Evolutionary conservation across 164 flowering plant genomes (phyloP).

Genomic region (Macadamia integrifolia): DNA sequence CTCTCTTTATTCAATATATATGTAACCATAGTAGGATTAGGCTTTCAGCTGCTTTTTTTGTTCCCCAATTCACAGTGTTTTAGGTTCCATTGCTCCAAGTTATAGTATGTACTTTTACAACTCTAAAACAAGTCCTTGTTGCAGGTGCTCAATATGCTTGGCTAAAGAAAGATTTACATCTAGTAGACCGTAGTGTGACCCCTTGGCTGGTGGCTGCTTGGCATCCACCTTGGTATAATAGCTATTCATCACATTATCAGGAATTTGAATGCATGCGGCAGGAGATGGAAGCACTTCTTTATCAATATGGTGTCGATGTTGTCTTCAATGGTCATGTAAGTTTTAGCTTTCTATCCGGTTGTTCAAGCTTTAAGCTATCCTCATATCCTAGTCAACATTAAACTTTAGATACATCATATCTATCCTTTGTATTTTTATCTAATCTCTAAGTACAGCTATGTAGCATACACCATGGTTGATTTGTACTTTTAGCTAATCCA

Average conservation of each 20-base stretch:
- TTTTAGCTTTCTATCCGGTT: not conserved
- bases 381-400: too few species aligned
- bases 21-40: not conserved
- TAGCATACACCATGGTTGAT: too few species aligned
- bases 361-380: too few species aligned
- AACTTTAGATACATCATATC: too few species aligned
- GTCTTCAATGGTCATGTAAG: conserved; percentile 91
- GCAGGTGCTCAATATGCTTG: conserved; percentile 76
- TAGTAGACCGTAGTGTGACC: conserved; percentile 49
- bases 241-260: conserved; percentile 87
- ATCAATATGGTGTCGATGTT: conserved; percentile 61
- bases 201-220: conserved; percentile 95
- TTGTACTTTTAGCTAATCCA: too few species aligned
- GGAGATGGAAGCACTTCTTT: conserved; percentile 76
- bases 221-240: conserved; percentile 98
- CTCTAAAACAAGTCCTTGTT: conserved; percentile 4
- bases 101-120: not conserved
- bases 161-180: conserved; percentile 54
- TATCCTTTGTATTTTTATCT: too few species aligned
- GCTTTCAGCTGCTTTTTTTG: too few species aligned
- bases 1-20: not conserved
- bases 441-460: too few species aligned
- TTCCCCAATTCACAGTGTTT: too few species aligned
- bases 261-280: conserved; percentile 97
- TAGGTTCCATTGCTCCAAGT: not conserved